These are phyloP conservation scores for Melanopsichium pennsylvanicum DNA, from an alignment of 1,284 basidiomycete genomes.

Conservation along the genomic window DNA sequence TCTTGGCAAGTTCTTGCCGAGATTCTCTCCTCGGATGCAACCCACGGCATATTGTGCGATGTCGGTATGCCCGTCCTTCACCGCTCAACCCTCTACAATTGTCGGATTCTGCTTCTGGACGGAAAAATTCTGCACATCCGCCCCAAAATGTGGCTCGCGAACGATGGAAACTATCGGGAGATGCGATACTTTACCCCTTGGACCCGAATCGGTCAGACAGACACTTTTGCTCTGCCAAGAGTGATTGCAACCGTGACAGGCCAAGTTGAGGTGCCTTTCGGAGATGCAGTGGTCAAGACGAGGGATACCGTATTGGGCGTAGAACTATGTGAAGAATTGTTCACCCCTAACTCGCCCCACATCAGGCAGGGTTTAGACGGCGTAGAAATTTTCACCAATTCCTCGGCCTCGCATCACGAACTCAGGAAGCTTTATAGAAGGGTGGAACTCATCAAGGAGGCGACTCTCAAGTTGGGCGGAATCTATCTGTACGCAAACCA, in stretches of 20 bases:
- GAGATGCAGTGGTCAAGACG: constrained; percentile 91
- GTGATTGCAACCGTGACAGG: constrained; percentile 85
- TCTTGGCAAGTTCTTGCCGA: constrained; percentile 63
- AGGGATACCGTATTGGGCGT: constrained; percentile 94
- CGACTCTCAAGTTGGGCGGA: constrained; percentile 94
- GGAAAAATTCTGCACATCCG: constrained; percentile 88
- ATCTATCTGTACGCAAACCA: constrained; percentile 98
- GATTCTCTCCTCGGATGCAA: constrained; percentile 50
- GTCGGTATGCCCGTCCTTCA: constrained; percentile 78
- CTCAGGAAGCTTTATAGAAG: constrained; percentile 89
- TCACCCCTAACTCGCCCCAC: constrained; percentile 94
- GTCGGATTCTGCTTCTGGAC: constrained; percentile 86
- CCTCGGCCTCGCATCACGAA: constrained; percentile 95
- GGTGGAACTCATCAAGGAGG: constrained; percentile 94
- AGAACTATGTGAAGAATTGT: constrained; percentile 95
- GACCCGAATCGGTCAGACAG: constrained; percentile 84
- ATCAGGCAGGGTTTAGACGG: constrained; percentile 96
- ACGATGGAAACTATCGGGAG: constrained; percentile 97
- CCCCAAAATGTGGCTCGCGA: constrained; percentile 99
- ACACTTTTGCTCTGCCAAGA: constrained; percentile 86
- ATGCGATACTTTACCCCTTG: constrained; percentile 95
- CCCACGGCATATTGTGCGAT: constrained; percentile 62
- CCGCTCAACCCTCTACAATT: constrained; percentile 98
- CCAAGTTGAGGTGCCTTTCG: constrained; percentile 95
- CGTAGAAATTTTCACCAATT: constrained; percentile 98